Evolutionary conservation across 495 filamentous ascomycete species (phyloP).

Genomic region (Thermochaetoides thermophila): DNA sequence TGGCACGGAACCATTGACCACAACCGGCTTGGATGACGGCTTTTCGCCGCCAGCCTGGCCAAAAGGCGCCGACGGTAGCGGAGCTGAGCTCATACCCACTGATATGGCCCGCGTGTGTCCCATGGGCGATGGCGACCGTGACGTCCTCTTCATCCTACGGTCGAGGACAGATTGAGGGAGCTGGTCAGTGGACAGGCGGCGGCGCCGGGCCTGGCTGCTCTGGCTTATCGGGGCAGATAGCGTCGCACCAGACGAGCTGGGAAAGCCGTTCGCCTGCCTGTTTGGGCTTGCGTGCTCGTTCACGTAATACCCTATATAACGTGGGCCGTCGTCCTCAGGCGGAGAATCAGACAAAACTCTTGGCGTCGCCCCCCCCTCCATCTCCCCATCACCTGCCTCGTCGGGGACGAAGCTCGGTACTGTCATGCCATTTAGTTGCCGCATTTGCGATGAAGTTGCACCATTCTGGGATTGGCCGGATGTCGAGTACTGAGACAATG

Average conservation of each 20-base stretch:
- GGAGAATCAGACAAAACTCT: slow-evolving; percentile 22
- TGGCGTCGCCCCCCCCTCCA: slow-evolving; percentile 18
- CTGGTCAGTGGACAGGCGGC: slow-evolving; percentile 35
- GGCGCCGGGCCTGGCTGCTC: slow-evolving; percentile 17
- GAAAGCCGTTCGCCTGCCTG: slow-evolving; percentile 18
- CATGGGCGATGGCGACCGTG: slow-evolving; percentile 40
- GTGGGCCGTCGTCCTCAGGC: slow-evolving; percentile 24
- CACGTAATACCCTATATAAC: slow-evolving; percentile 27
- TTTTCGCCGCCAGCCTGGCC: slow-evolving; percentile 15
- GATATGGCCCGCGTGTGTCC: slow-evolving; percentile 32
- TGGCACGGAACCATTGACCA: slow-evolving; percentile 31
- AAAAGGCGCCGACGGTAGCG: slow-evolving; percentile 20
- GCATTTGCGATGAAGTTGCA: slow-evolving; percentile 15
- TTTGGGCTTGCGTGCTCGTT: slow-evolving; percentile 20
- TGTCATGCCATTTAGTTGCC: slow-evolving; percentile 26
- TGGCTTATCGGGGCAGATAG: slow-evolving; percentile 31
- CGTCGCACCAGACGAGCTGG: slow-evolving; percentile 24
- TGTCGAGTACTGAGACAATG: slow-evolving; percentile 9
- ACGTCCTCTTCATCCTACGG: slow-evolving; percentile 32
- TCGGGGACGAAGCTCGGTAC: slow-evolving; percentile 36
- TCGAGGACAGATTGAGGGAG: slow-evolving; percentile 35
- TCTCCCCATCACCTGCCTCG: slow-evolving; percentile 23
- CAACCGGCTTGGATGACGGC: slow-evolving; percentile 23
- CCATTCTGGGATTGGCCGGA: slow-evolving; percentile 18
- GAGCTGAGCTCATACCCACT: slow-evolving; percentile 25